A percentile compares a stretch with the other conserved stretches of the same genome.
Evolutionary conservation across 495 filamentous ascomycete species (phyloP).

Genomic region (Penicillium pulvis): DNA sequence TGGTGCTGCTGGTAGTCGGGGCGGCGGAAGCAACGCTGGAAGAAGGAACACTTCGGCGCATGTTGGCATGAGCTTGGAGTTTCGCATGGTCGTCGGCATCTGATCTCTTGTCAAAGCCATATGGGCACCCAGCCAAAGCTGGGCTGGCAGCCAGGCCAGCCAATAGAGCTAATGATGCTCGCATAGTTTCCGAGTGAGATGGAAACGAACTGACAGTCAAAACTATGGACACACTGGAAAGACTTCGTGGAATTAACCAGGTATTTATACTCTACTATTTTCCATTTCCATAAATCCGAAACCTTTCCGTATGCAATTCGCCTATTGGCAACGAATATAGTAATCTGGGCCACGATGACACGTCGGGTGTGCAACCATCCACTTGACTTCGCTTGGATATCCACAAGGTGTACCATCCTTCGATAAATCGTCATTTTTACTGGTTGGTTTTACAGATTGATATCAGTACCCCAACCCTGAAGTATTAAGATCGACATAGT

Average conservation of each 20-base stretch:
- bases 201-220: not conserved
- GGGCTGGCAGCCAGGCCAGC: not conserved
- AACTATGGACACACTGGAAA: not conserved
- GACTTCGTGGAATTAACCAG: not conserved
- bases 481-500: not conserved
- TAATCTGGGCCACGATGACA: not conserved
- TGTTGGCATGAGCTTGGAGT: not conserved
- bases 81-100: conserved; percentile 1
- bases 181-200: not conserved
- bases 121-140: conserved; percentile 2
- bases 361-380: not conserved
- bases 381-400: not conserved
- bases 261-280: not conserved
- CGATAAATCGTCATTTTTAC: not conserved
- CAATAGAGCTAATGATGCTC: not conserved
- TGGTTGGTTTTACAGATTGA: not conserved
- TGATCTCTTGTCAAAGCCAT: not conserved
- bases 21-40: not conserved
- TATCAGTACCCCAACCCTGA: not conserved
- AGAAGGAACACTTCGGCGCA: not conserved
- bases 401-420: not conserved
- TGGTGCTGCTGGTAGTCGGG: not conserved
- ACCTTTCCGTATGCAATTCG: not conserved
- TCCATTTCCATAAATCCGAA: not conserved
- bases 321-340: not conserved